Percentiles rank a stretch among this genome's conserved stretches.
phyloP scores from a whole-genome alignment of 805 yeast genomes.

The Hanseniaspora meyeri region DNA sequence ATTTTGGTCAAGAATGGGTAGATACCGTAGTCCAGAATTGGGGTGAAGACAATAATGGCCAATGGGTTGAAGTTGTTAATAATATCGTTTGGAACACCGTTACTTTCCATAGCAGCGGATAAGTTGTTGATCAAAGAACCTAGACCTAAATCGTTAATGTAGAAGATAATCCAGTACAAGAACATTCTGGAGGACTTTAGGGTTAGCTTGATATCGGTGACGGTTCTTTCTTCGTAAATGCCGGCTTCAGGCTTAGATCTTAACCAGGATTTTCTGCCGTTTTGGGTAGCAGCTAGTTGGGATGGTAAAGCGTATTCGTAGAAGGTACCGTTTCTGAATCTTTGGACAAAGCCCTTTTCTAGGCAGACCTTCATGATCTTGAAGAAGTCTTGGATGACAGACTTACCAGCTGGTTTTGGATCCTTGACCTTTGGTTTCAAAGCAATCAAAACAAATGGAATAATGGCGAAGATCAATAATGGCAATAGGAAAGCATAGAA shows the following conservation, averaged over 20 bases:
- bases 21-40: conserved; percentile 47
- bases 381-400: conserved; percentile 35
- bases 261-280: conserved; percentile 15
- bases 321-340: conserved; percentile 32
- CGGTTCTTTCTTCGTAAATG: conserved; percentile 32
- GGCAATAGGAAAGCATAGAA: conserved; percentile 70
- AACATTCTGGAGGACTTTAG: conserved; percentile 36
- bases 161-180: conserved; percentile 31
- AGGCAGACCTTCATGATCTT: conserved; percentile 33
- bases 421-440: conserved; percentile 24
- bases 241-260: conserved; percentile 21
- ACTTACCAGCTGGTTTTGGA: conserved; percentile 24
- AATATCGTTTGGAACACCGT: conserved; percentile 71
- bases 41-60: conserved; percentile 63
- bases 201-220: conserved; percentile 35
- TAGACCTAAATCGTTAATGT: conserved; percentile 19
- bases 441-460: conserved; percentile 36
- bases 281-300: neutral
- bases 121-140: conserved; percentile 14
- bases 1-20: conserved; percentile 41
- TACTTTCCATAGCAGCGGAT: conserved; percentile 12
- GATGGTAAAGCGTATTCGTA: conserved; percentile 33
- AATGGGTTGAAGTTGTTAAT: conserved; percentile 66
- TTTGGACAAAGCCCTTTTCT: conserved; percentile 33
- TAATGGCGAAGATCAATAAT: conserved; percentile 43